Percentiles rank a stretch among this genome's conserved stretches.
Evolutionary conservation across 2,329 filamentous ascomycete genomes (phyloP).

Genomic region (Coniochaeta pulveracea): DNA sequence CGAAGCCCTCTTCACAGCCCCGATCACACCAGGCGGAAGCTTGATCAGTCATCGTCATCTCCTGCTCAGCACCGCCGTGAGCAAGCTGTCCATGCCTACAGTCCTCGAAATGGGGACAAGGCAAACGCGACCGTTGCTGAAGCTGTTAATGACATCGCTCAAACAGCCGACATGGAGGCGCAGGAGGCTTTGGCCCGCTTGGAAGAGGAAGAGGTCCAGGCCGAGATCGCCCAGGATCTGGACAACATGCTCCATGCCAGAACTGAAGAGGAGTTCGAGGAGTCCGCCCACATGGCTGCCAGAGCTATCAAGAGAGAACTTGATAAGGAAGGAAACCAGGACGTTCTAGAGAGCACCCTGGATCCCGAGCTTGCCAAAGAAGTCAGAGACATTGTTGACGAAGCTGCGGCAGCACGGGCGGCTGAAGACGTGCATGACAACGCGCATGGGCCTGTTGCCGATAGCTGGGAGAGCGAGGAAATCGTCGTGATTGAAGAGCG

Average conservation of each 20-base stretch:
- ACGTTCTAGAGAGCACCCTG: constrained; percentile 39
- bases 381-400: constrained; percentile 38
- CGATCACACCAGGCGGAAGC: constrained; percentile 23
- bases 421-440: no score
- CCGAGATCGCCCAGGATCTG: constrained; percentile 35
- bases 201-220: constrained; percentile 35
- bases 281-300: constrained; percentile 33
- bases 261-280: constrained; percentile 42
- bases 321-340: constrained; percentile 39
- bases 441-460: constrained; percentile 42
- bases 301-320: constrained; percentile 40
- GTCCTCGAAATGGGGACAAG: constrained; percentile 10
- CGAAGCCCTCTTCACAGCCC: constrained; percentile 32
- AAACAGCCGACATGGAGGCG: constrained; percentile 39
- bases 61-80: constrained; percentile 9
- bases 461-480: constrained; percentile 86
- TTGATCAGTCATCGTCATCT: constrained; percentile 18
- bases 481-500: constrained; percentile 53
- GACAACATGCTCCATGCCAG: constrained; percentile 37
- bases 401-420: constrained; percentile 43
- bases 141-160: constrained; percentile 54
- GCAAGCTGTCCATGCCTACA: constrained; percentile 6
- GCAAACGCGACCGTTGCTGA: constrained; percentile 59
- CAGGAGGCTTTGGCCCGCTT: constrained; percentile 53
- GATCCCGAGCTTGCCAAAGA: constrained; percentile 40